phyloP scores from a whole-genome alignment of 2,329 filamentous ascomycete species.

The Chalara sp. region DNA sequence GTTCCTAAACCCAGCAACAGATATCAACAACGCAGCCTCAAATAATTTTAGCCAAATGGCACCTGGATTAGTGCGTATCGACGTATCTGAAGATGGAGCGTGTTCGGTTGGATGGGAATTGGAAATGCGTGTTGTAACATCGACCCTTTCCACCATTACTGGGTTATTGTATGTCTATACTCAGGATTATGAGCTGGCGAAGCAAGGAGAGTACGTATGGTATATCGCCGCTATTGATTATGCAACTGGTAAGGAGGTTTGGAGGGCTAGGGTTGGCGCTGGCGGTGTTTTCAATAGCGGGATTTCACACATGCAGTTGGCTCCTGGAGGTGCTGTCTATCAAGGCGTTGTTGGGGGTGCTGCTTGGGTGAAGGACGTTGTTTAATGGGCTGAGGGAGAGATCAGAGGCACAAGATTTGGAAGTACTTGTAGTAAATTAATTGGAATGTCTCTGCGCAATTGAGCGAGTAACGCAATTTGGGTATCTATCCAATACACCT shows the following conservation, averaged over 20 bases:
- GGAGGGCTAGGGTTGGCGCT: not conserved
- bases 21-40: not conserved
- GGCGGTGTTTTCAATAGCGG: not conserved
- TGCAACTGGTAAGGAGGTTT: not conserved
- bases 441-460: no score
- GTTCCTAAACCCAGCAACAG: not conserved
- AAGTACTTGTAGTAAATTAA: no score
- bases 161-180: not conserved
- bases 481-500: no score
- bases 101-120: not conserved
- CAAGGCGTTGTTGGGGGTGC: not conserved
- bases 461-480: no score
- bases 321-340: not conserved
- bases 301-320: not conserved
- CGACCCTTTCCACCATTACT: not conserved
- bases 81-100: not conserved
- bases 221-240: not conserved
- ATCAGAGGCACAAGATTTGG: no score
- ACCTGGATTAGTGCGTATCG: not conserved
- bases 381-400: no score
- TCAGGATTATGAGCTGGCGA: not conserved
- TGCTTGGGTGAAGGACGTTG: not conserved
- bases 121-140: not conserved
- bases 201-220: not conserved
- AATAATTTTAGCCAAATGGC: not conserved